Conservation (phyloP, 371 early-diverging fungal species). For the Chytridium lagenaria region DNA sequence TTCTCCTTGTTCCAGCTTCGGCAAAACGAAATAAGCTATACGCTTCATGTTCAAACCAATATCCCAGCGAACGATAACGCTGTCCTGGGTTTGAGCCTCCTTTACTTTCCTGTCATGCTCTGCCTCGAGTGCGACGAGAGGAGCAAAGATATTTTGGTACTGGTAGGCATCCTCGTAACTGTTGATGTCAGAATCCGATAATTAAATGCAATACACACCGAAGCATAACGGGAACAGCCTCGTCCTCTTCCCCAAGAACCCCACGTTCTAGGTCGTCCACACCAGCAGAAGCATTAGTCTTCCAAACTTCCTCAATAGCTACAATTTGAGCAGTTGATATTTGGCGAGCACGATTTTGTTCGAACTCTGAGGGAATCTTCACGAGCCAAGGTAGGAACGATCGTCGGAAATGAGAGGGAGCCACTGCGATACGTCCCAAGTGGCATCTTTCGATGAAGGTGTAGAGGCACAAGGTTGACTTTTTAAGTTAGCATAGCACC, state of each 20-base stretch:
- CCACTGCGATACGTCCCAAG: constrained; percentile 97
- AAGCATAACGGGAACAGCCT: constrained; percentile 81
- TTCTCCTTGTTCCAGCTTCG: constrained; percentile 92
- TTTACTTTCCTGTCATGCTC: constrained; percentile 94
- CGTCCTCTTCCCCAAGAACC: constrained; percentile 74
- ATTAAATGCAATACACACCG: constrained; percentile 23
- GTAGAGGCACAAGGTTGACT: constrained; percentile 92
- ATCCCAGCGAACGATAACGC: constrained; percentile 96
- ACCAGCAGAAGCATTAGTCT: constrained; percentile 73
- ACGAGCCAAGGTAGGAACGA: constrained; percentile 95
- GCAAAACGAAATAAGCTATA: constrained; percentile 92
- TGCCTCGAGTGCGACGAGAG: constrained; percentile 96
- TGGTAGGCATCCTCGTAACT: constrained; percentile 96
- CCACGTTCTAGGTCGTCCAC: constrained; percentile 86
- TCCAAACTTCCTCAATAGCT: constrained; percentile 92
- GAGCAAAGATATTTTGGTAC: constrained; percentile 95
- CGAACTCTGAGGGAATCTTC: constrained; percentile 86
- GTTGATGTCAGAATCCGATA: not conserved
- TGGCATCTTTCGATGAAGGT: constrained; percentile 86
- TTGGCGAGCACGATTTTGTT: constrained; percentile 83
- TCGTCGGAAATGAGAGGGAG: constrained; percentile 94
- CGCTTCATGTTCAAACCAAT: constrained; percentile 92
- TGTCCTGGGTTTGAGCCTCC: constrained; percentile 96
- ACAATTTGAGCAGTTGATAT: constrained; percentile 85
- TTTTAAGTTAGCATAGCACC: constrained; percentile 1